Evolutionary conservation across 192 early-diverging fungal species (phyloP).

Genomic region (Spizellomyces sp.): DNA sequence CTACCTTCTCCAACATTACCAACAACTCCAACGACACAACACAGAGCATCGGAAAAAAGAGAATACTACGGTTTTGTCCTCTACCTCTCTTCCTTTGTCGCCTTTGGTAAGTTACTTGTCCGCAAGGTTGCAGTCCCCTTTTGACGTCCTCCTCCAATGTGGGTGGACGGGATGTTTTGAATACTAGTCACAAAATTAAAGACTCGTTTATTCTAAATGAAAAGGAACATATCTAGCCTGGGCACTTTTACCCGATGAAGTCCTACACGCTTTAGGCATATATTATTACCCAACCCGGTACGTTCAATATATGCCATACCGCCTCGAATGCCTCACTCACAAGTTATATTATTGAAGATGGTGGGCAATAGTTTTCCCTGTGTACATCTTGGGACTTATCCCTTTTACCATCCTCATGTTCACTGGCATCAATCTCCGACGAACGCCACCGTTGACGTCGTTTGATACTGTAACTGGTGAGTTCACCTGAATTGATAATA

Average conservation of each 20-base stretch:
- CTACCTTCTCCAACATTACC: neutral
- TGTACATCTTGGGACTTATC: constrained; percentile 74
- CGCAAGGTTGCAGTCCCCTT: too few relatives aligned
- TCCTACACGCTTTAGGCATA: constrained; percentile 69
- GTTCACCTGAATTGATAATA: constrained; percentile 6
- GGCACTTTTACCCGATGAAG: constrained; percentile 82
- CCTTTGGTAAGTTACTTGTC: constrained; percentile 56
- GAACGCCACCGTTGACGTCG: constrained; percentile 75
- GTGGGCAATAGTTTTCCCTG: constrained; percentile 82
- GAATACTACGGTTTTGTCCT: constrained; percentile 90
- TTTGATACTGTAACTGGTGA: constrained; percentile 73
- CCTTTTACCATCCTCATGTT: constrained; percentile 76
- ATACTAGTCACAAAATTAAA: too few relatives aligned
- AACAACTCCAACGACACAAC: neutral
- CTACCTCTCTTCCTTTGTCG: constrained; percentile 77
- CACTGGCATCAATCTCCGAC: constrained; percentile 76
- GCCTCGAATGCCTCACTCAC: neutral
- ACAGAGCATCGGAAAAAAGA: constrained; percentile 12
- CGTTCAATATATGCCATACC: constrained; percentile 4
- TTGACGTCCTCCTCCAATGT: neutral
- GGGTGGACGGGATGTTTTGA: neutral
- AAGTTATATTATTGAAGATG: constrained; percentile 65
- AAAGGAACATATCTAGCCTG: constrained; percentile 64
- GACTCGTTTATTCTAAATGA: too few relatives aligned
- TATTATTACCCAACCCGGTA: constrained; percentile 85